Base-by-base conservation (phyloP, 1,284 basidiomycete species). In the Erythrobasidium hasegawianum region DNA sequence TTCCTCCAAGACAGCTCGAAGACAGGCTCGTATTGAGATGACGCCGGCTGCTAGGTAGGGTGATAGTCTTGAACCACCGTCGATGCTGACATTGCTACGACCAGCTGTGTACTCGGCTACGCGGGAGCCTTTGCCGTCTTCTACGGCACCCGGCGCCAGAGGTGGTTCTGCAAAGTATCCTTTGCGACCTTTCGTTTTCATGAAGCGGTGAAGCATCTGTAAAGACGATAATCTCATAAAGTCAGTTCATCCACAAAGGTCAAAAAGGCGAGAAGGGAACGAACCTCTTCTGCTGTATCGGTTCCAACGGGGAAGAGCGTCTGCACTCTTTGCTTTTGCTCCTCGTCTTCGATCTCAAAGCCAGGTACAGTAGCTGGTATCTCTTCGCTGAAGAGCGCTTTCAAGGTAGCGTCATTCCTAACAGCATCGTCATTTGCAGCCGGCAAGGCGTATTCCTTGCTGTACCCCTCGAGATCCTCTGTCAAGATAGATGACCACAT, bases 41-140 rank as follows among this genome's bases (percentile, higher is more conserved):
- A 95, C 81, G 0, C 94, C 93, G 0, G 88, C 84, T 1, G 90
- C 83, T 14, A 96, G 82, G 76, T 97, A 96, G 0, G 90, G 86
- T 66, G 89, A 90, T 11, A 93, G 79, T 39, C 88, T 82, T 69
- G 88, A 90, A 1, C 87, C 90, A 0, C 87, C 86, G 73, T 94
- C 88, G 39, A 81, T 79, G 72, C 89, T 86, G 5, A 84, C 83
- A 47, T 81, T 80, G 75, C 92, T 89, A 50, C 93, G 81, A 0
- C 85, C 83, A 11, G 83, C 81, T 9, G 82, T 81, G 75, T 96
- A 97, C 45, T 82, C 80, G 1, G 80, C 76, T 1, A 90, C 79
- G 9, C 90, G 82, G 68, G 83, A 87, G 13, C 82, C 75, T 71
- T 85, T 85, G 5, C 75, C 72, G 78, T 84, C 67, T 16, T 77